Evolutionary conservation across 805 yeast species (phyloP).

Genomic region (Hanseniaspora lindneri): DNA sequence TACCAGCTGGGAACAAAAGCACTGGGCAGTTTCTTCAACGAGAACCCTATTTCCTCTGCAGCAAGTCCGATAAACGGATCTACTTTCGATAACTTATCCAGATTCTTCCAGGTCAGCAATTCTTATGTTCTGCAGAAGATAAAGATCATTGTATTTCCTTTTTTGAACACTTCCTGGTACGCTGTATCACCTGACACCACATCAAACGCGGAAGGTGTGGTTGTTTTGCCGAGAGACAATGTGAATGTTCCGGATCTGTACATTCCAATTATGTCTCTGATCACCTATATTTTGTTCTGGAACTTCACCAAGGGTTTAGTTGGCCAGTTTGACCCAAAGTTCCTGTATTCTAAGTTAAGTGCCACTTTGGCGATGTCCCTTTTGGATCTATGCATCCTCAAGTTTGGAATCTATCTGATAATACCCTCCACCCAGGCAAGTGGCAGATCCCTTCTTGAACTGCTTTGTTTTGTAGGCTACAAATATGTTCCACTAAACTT

Average conservation of each 20-base stretch:
- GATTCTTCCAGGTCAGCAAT: constrained; percentile 86
- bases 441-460: constrained; percentile 41
- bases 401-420: constrained; percentile 71
- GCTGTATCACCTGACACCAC: constrained; percentile 28
- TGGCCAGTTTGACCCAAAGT: constrained; percentile 86
- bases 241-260: constrained; percentile 93
- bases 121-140: constrained; percentile 69
- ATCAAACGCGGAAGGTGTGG: not conserved
- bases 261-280: constrained; percentile 85
- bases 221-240: constrained; percentile 55
- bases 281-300: constrained; percentile 75
- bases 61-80: constrained; percentile 31
- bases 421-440: constrained; percentile 20
- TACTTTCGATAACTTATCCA: constrained; percentile 45
- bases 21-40: constrained; percentile 32
- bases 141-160: constrained; percentile 69
- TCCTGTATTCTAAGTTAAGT: constrained; percentile 76
- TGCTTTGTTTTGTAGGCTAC: constrained; percentile 84
- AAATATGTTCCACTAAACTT: constrained; percentile 72
- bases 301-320: constrained; percentile 74
- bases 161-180: constrained; percentile 72
- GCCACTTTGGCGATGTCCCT: constrained; percentile 74
- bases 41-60: constrained; percentile 30
- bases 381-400: constrained; percentile 62
- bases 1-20: constrained; percentile 81